Evolutionary conservation across 331 rosid species (phyloP).

Genomic region (Stylosanthes scabra): DNA sequence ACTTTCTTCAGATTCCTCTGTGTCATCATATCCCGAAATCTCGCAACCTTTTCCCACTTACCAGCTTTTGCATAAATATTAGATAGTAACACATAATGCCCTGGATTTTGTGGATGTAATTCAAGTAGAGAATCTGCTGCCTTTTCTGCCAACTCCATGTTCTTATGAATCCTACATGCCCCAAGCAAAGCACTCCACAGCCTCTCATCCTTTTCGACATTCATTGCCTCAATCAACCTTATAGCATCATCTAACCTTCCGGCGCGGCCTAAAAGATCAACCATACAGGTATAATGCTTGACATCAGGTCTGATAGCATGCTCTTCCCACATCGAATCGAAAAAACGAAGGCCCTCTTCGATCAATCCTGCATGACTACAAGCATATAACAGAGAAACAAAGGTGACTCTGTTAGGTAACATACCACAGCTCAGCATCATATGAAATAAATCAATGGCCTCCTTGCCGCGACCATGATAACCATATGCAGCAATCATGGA

Average conservation of each 20-base stretch:
- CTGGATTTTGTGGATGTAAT: constrained; percentile 70
- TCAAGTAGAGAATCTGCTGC: constrained; percentile 64
- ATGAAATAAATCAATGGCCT: constrained; percentile 49
- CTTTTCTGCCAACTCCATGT: constrained; percentile 73
- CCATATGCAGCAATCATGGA: constrained; percentile 61
- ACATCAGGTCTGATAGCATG: constrained; percentile 49
- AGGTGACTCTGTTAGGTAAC: constrained; percentile 48
- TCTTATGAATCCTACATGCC: constrained; percentile 77
- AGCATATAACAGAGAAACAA: constrained; percentile 55
- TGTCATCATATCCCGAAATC: constrained; percentile 49
- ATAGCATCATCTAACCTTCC: constrained; percentile 75
- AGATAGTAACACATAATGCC: constrained; percentile 76
- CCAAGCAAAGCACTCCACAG: constrained; percentile 92
- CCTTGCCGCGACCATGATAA: constrained; percentile 54
- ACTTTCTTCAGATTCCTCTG: constrained; percentile 74
- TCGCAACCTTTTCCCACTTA: constrained; percentile 53
- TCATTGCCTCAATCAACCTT: constrained; percentile 57
- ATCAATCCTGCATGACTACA: constrained; percentile 57
- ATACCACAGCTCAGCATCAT: constrained; percentile 47
- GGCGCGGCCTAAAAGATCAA: constrained; percentile 88
- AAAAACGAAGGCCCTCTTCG: constrained; percentile 49
- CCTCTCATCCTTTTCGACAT: constrained; percentile 64
- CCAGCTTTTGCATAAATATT: constrained; percentile 76
- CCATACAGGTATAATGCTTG: constrained; percentile 77
- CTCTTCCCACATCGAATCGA: constrained; percentile 45